These are phyloP conservation scores for Neurospora sp. DNA, from an alignment of 495 filamentous ascomycete species.

Conservation along the genomic window DNA sequence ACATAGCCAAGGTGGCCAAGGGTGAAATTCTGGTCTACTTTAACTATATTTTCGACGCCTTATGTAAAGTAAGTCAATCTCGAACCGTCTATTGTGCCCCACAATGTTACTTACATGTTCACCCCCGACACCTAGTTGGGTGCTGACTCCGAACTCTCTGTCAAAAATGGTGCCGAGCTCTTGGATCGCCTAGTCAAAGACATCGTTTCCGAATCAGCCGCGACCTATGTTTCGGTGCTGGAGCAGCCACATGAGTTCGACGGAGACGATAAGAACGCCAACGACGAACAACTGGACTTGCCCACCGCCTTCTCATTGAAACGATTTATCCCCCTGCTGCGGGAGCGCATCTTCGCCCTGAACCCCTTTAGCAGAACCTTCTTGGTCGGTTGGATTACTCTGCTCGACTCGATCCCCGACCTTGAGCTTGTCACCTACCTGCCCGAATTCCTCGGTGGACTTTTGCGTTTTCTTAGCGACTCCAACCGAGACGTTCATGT, in stretches of 20 bases:
- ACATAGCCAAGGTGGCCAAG: constrained; percentile 98
- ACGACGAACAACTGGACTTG: constrained; percentile 43
- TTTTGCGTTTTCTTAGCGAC: constrained; percentile 88
- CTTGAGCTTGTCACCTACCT: constrained; percentile 88
- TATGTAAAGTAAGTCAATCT: constrained; percentile 67
- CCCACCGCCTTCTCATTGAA: constrained; percentile 90
- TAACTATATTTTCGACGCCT: constrained; percentile 93
- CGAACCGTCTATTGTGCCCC: background rate
- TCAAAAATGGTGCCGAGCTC: constrained; percentile 97
- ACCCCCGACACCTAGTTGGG: constrained; percentile 55
- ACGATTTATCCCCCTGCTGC: constrained; percentile 83
- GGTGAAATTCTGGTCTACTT: constrained; percentile 94
- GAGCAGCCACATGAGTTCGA: constrained; percentile 46
- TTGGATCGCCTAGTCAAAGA: constrained; percentile 95
- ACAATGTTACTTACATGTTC: constrained; percentile 2
- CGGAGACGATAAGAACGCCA: constrained; percentile 36
- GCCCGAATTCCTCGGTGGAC: constrained; percentile 81
- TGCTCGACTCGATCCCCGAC: constrained; percentile 95
- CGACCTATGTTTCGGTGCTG: constrained; percentile 86
- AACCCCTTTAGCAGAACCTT: constrained; percentile 94
- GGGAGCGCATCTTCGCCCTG: constrained; percentile 84
- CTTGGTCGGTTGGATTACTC: constrained; percentile 88
- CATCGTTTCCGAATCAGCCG: constrained; percentile 92
- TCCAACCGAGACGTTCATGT: constrained; percentile 87
- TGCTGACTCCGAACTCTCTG: constrained; percentile 89